Base-by-base conservation (phyloP, 208 protist genomes). In the Leishmania lainsoni region DNA sequence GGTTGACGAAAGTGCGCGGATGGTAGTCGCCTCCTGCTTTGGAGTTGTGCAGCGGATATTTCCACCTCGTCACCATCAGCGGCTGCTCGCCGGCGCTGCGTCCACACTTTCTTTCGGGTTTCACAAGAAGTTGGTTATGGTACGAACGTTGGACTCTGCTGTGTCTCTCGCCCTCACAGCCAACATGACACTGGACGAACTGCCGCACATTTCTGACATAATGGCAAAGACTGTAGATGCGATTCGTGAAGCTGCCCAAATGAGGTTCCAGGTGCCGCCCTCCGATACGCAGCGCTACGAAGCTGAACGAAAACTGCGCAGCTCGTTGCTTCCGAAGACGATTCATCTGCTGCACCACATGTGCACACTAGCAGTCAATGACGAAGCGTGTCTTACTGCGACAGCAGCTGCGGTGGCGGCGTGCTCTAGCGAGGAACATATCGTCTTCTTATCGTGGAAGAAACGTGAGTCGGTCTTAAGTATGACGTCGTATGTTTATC, bases 401-500 rank as follows among this genome's bases (percentile, higher is more conserved):
- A 45, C 61, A 20, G 63, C 76, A 12, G 42, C 26, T 5, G 61
- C 76, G 49, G 20, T 79, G 29, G 29, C 42, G 6, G 76, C 5
- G 61, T 78, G 75, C 63, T 59, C 79, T 14, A 51, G 26, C 56
- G 79, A 79, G 14, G 76, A 80, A 12, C 10, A 39, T n/a, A 72
- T 87, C 26, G 39, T 22, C 2, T 9, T 14, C 10, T 59, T 78
- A 49, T n/a, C 70, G 14, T 74, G 39, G 51, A n/a, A 45, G 4
- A 52, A 35, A 8, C 80, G 84, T 0, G 5, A 32, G 2, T 20
- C 10, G 8, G n/a, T 79, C 16, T 32, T 84, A n/a, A 45, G 45
- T 6, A 16, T 39, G 56, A 32, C 48, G n/a, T 3, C 20, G n/a
- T 65, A 78, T 52, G 20, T 76, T 29, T 87, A 87, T 65, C 75